These are phyloP conservation scores for Trichophyton rubrum DNA, from an alignment of 2,329 filamentous ascomycete genomes.

Conservation along the genomic window DNA sequence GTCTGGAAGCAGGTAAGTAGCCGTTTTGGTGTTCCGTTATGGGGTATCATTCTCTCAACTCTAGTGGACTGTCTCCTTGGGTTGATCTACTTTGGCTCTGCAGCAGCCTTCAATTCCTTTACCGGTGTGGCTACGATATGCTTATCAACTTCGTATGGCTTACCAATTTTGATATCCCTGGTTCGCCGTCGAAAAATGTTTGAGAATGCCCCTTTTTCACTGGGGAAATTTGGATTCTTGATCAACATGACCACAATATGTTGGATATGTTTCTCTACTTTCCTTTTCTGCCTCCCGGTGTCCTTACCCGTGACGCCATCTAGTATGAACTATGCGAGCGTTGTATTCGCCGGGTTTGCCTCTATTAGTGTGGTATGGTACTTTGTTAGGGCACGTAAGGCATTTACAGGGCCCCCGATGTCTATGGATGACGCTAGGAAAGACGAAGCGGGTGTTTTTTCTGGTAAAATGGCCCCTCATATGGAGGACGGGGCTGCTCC, in stretches of 20 bases:
- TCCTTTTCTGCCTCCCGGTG: slow-evolving; percentile 66
- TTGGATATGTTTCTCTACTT: slow-evolving; percentile 58
- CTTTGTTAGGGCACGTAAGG: slow-evolving; percentile 48
- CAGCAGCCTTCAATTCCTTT: slow-evolving; percentile 66
- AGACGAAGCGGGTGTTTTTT: slow-evolving; percentile 20
- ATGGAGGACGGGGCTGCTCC: slow-evolving; percentile 19
- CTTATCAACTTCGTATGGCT: slow-evolving; percentile 60
- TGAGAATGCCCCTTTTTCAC: slow-evolving; percentile 52
- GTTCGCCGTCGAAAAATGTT: slow-evolving; percentile 54
- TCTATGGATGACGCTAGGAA: slow-evolving; percentile 17
- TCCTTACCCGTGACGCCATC: slow-evolving; percentile 44
- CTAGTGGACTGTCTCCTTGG: slow-evolving; percentile 58
- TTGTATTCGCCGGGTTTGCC: slow-evolving; percentile 53
- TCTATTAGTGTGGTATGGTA: slow-evolving; percentile 51
- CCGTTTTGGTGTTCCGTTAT: slow-evolving; percentile 56
- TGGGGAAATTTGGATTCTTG: slow-evolving; percentile 54
- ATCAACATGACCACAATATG: slow-evolving; percentile 57
- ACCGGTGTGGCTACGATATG: slow-evolving; percentile 71
- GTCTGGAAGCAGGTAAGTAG: slow-evolving; percentile 55
- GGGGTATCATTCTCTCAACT: slow-evolving; percentile 56
- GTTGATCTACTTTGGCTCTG: slow-evolving; percentile 66
- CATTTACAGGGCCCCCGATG: slow-evolving; percentile 48
- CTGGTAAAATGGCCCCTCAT: slow-evolving; percentile 22
- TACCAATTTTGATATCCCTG: slow-evolving; percentile 61
- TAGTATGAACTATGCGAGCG: slow-evolving; percentile 55